Percentiles rank a stretch among this genome's conserved stretches.
phyloP scores from a whole-genome alignment of 1,139 yeast genomes.

The Sugiyamaella sp. region DNA sequence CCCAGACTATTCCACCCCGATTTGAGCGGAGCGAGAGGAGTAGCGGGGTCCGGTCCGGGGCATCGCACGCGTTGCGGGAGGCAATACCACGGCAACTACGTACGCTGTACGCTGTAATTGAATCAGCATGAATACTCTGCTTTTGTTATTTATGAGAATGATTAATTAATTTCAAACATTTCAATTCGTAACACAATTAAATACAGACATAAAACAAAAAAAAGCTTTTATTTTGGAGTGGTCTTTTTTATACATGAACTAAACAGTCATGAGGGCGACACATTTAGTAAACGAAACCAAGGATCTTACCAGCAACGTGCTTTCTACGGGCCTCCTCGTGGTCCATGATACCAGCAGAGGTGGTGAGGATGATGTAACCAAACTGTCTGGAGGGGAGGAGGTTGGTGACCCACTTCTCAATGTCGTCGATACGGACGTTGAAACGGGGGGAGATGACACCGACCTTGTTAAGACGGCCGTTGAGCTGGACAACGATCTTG shows the following conservation, averaged over 20 bases:
- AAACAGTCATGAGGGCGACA: background rate
- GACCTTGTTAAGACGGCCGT: slow-evolving; percentile 98
- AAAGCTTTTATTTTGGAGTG: slow-evolving; percentile 10
- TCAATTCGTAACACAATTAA: slow-evolving; percentile 18
- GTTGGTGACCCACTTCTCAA: slow-evolving; percentile 98
- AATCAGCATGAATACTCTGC: too few species aligned
- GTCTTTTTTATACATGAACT: slow-evolving; percentile 2
- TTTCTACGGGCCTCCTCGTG: slow-evolving; percentile 99
- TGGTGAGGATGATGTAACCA: slow-evolving; percentile 95
- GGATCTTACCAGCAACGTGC: slow-evolving; percentile 98
- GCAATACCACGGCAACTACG: too few species aligned
- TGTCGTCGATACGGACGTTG: slow-evolving; percentile 89
- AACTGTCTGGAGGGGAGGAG: slow-evolving; percentile 98
- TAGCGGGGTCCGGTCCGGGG: too few species aligned
- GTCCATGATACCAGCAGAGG: slow-evolving; percentile 99
- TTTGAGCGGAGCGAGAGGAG: slow-evolving; percentile 1
- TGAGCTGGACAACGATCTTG: slow-evolving; percentile 92
- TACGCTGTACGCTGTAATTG: too few species aligned
- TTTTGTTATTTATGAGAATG: too few species aligned
- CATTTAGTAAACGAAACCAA: slow-evolving; percentile 88
- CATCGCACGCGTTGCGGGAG: too few species aligned
- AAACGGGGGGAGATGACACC: slow-evolving; percentile 99
- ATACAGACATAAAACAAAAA: slow-evolving; percentile 12
- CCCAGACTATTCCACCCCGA: background rate
- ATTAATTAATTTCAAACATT: slow-evolving; percentile 10